Conservation (phyloP, 805 yeast genomes). For the Candida odintsovae region DNA sequence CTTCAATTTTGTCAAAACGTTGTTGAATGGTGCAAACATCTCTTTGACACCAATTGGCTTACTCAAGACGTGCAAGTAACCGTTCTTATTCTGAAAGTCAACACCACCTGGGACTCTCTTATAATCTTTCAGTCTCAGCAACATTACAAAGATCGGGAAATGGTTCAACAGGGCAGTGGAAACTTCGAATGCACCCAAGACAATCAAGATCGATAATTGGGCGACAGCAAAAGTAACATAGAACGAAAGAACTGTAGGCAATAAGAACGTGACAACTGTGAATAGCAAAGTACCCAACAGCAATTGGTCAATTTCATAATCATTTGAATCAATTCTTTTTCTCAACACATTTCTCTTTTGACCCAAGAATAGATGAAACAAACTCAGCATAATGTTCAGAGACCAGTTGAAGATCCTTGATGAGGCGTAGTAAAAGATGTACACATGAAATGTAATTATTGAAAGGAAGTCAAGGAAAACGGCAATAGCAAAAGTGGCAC, state of each 20-base stretch:
- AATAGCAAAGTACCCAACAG: conserved; percentile 85
- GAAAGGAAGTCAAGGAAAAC: conserved; percentile 59
- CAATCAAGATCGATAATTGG: conserved; percentile 43
- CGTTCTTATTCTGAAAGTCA: conserved; percentile 17
- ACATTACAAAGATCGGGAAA: conserved; percentile 77
- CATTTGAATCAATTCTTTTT: conserved; percentile 77
- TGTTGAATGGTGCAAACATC: conserved; percentile 44
- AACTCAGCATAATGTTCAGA: conserved; percentile 56
- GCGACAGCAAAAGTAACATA: conserved; percentile 66
- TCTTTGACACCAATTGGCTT: conserved; percentile 38
- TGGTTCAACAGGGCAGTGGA: conserved; percentile 65
- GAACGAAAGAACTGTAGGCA: conserved; percentile 87
- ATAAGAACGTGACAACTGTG: conserved; percentile 66
- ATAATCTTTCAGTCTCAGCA: conserved; percentile 76
- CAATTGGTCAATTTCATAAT: conserved; percentile 81
- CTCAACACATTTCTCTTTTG: conserved; percentile 80
- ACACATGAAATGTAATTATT: conserved; percentile 62
- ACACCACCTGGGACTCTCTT: conserved; percentile 61
- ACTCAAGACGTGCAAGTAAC: conserved; percentile 30
- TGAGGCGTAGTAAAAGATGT: conserved; percentile 71
- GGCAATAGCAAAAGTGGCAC: conserved; percentile 68
- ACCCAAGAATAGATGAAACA: conserved; percentile 84
- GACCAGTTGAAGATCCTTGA: conserved; percentile 79
- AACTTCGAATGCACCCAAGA: conserved; percentile 51
- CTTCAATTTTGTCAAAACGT: conserved; percentile 34